Conservation (phyloP, 106 monocot genomes). For the Phalaenopsis equestris region DNA sequence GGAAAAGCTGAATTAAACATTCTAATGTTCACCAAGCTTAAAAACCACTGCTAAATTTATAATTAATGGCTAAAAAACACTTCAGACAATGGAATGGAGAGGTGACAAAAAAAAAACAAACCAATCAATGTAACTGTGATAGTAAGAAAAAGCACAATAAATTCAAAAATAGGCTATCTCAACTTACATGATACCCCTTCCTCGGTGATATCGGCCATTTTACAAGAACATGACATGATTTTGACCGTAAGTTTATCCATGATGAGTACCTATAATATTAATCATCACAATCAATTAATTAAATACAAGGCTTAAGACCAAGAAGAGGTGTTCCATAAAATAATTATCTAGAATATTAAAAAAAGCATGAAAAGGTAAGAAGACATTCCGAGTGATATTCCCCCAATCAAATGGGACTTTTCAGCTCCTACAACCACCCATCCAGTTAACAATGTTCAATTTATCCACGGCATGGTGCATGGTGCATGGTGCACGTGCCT, state of each 20-base stretch:
- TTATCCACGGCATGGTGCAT: too few species aligned
- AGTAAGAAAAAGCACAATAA: background rate
- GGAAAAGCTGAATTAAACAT: background rate
- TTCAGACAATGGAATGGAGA: background rate
- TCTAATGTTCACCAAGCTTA: background rate
- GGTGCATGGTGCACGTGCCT: too few species aligned
- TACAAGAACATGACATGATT: slow-evolving; percentile 19
- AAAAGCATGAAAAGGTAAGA: background rate
- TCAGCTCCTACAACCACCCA: too few species aligned
- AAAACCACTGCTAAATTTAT: background rate
- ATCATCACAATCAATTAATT: background rate
- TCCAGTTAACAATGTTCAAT: too few species aligned
- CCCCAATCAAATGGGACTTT: too few species aligned
- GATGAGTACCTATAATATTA: slow-evolving; percentile 15
- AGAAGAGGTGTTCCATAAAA: background rate
- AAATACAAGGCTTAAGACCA: background rate
- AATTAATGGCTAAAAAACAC: background rate
- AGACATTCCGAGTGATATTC: too few species aligned
- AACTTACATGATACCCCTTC: slow-evolving; percentile 23
- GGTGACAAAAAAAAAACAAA: background rate
- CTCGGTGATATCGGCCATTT: slow-evolving; percentile 19
- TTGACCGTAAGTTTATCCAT: slow-evolving; percentile 20
- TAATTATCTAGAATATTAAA: background rate
- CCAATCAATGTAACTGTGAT: background rate
- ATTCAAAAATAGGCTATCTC: background rate